Base-by-base conservation (phyloP, 805 yeast genomes). In the Saccharomycopsis vini region DNA sequence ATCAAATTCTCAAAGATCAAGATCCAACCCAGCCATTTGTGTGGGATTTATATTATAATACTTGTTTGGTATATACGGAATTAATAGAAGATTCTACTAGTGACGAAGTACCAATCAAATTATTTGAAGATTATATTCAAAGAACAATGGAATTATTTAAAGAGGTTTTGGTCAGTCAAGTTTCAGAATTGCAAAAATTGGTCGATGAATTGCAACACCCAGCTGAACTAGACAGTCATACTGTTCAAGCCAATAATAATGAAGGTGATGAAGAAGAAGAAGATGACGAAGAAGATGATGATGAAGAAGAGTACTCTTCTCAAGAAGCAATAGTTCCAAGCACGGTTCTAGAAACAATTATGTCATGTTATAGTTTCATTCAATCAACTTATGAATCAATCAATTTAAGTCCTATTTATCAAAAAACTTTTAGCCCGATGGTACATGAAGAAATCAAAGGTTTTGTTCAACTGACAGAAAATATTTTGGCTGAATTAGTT, bases 11-110 rank as follows among this genome's bases (percentile, higher is more conserved):
- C 15, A 3, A 5, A 35, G 19, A 28, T 20, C 13, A 2, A 18
- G 19, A 37, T 21, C 34, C 31, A 19, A 7, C 24, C 1, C 28
- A 31, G 18, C 2, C 12, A 13, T 47, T 42, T 34, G 45, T 46
- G 5, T 49, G 52, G 52, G 52, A 49, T 28, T 44, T 49, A 29
- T 38, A 40, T 21, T 49, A 42, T 18, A 49, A 49, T 20, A 35
- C 45, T 21, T 46, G 50, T 26, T 44, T 49, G 29, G 50, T 49
- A 5, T 49, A 46, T 29, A 43, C 42, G 7, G 50, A 49, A 19
- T n/a, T 46, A n/a, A 37, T 49, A 10, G 52, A 49, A 21, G 45
- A 47, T 16, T 20, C 44, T 7, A 24, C 24, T n/a, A 44, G 41
- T 3, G 46, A 38, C 10, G 31, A 38, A n/a, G 9, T 41, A 13